phyloP scores from a whole-genome alignment of 1,284 basidiomycete genomes.

The Laetiporus sulphureus region DNA sequence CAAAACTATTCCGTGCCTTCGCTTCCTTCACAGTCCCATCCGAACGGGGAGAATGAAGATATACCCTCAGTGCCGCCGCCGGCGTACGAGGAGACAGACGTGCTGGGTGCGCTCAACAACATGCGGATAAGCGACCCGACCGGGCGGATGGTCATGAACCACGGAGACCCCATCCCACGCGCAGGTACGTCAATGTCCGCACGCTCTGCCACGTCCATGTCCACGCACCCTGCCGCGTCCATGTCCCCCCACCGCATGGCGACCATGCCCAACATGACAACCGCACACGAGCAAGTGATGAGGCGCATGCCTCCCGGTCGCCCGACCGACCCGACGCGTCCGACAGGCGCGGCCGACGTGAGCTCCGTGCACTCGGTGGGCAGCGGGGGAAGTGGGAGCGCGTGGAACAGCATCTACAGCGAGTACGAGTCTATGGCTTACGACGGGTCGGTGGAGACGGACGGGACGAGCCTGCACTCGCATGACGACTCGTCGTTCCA shows the following conservation, averaged over 20 bases:
- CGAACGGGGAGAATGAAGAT: slow-evolving; percentile 25
- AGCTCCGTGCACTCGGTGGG: slow-evolving; percentile 24
- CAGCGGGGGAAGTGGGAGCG: slow-evolving; percentile 20
- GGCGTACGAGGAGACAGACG: slow-evolving; percentile 35
- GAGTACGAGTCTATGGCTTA: slow-evolving; percentile 18
- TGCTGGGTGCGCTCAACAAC: slow-evolving; percentile 41
- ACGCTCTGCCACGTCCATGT: slow-evolving; percentile 24
- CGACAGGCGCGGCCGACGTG: slow-evolving; percentile 12
- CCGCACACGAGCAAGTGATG: slow-evolving; percentile 17
- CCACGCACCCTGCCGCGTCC: slow-evolving; percentile 21
- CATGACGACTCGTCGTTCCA: slow-evolving; percentile 26
- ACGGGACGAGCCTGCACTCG: slow-evolving; percentile 28
- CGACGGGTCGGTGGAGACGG: slow-evolving; percentile 18
- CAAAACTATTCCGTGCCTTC: slow-evolving; percentile 35
- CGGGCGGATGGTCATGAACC: slow-evolving; percentile 12
- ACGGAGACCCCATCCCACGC: slow-evolving; percentile 28
- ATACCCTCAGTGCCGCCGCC: slow-evolving; percentile 26
- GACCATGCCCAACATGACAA: slow-evolving; percentile 16
- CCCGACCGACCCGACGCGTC: slow-evolving; percentile 12
- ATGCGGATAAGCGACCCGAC: slow-evolving; percentile 39
- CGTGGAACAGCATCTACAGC: slow-evolving; percentile 19
- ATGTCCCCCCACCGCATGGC: slow-evolving; percentile 24
- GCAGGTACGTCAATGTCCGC: slow-evolving; percentile 49
- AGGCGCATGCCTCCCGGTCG: slow-evolving; percentile 18
- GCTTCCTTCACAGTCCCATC: slow-evolving; percentile 31